phyloP scores from a whole-genome alignment of 345 rosid species.

The Bretschneidera sinensis region DNA sequence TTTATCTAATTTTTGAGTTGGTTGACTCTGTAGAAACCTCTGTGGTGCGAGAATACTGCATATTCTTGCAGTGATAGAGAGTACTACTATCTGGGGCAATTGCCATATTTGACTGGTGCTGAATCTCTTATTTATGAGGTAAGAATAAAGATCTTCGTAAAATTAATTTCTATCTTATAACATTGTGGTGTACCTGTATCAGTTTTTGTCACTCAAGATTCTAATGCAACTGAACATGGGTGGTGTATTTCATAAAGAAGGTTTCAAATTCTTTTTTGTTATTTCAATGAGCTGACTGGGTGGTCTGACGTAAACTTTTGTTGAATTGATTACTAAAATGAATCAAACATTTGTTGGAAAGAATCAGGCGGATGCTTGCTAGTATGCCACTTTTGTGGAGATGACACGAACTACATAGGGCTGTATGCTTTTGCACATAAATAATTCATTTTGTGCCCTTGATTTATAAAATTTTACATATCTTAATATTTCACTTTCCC shows the following conservation, averaged over 20 bases:
- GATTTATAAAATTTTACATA: too few species aligned
- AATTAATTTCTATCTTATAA: too few species aligned
- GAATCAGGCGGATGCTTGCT: too few species aligned
- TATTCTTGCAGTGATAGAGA: conserved; percentile 68
- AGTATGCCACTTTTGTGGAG: not conserved
- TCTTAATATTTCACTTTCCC: too few species aligned
- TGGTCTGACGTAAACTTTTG: not conserved
- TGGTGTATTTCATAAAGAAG: too few species aligned
- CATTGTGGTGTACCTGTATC: not conserved
- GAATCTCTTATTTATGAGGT: conserved; percentile 85
- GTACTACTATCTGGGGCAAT: conserved; percentile 76
- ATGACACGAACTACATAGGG: too few species aligned
- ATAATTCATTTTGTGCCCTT: too few species aligned
- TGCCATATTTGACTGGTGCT: conserved; percentile 70
- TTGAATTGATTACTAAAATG: not conserved
- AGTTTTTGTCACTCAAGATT: not conserved
- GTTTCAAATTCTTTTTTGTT: too few species aligned
- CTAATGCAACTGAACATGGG: not conserved
- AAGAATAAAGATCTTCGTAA: conserved; percentile 10
- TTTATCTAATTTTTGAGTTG: conserved; percentile 11
- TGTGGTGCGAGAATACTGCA: conserved; percentile 63
- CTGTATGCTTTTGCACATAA: too few species aligned
- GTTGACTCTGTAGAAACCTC: conserved; percentile 60
- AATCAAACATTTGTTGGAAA: not conserved
- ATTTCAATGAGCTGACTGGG: not conserved